phyloP scores from a whole-genome alignment of 257 asterid genomes.

The Ballota nigra region DNA sequence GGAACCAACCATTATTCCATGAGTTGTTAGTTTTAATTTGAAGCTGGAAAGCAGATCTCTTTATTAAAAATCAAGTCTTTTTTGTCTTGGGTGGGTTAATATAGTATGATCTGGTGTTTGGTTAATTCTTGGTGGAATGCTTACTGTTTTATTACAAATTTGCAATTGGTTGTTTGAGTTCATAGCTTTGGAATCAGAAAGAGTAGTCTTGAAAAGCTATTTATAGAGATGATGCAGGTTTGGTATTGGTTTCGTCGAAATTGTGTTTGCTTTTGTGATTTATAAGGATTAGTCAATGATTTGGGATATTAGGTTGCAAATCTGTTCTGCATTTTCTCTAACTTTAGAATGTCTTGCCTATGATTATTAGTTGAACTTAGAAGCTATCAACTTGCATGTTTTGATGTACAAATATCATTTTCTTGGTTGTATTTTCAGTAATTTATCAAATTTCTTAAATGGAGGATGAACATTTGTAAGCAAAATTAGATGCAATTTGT shows the following conservation, averaged over 20 bases:
- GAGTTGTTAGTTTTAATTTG: neutral
- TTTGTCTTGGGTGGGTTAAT: constrained; percentile 11
- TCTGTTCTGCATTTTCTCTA: constrained; percentile 12
- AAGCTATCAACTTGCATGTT: neutral
- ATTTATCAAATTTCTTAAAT: neutral
- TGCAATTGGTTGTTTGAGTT: constrained; percentile 24
- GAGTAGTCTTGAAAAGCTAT: neutral
- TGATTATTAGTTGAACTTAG: constrained; percentile 16
- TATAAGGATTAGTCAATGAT: neutral
- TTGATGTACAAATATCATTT: neutral
- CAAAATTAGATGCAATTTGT: neutral
- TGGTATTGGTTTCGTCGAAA: constrained; percentile 11
- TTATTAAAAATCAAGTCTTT: neutral
- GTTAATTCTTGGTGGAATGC: constrained; percentile 11
- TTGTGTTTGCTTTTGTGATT: neutral
- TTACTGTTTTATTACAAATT: neutral
- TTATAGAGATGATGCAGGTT: neutral
- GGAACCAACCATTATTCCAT: too few relatives aligned
- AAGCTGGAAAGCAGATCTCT: neutral
- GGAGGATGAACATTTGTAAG: neutral
- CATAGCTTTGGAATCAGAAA: neutral
- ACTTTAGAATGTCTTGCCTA: neutral
- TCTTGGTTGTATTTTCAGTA: neutral
- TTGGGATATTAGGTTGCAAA: constrained; percentile 13
- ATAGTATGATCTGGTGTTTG: constrained; percentile 21